Evolutionary conservation across 2,329 filamentous ascomycete genomes (phyloP).

Genomic region (Zarea fungicola): DNA sequence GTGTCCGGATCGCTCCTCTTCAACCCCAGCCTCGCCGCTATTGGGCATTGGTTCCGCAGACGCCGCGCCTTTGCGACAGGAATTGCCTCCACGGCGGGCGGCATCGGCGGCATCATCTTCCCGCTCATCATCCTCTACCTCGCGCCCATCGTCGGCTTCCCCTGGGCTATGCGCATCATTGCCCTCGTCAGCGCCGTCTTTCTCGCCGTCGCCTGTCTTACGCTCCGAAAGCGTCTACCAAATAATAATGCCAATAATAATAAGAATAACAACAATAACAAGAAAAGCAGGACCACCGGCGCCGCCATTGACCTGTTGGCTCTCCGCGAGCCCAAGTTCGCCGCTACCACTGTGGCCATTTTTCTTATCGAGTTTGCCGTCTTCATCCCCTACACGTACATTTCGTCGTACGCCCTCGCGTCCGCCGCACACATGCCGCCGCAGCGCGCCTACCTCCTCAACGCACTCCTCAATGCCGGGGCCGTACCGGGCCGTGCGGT

Average conservation of each 20-base stretch:
- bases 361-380: conserved; percentile 57
- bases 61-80: conserved; percentile 64
- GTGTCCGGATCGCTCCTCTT: conserved; percentile 63
- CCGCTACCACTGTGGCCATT: conserved; percentile 46
- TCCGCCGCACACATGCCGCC: conserved; percentile 46
- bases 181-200: conserved; percentile 22
- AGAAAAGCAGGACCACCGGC: no score
- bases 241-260: conserved; percentile 41
- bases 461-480: conserved; percentile 65
- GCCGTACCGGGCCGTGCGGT: conserved; percentile 62
- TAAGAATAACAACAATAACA: no score
- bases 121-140: conserved; percentile 26
- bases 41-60: conserved; percentile 64
- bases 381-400: conserved; percentile 63
- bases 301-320: conserved; percentile 45
- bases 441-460: conserved; percentile 58
- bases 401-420: conserved; percentile 60
- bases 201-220: conserved; percentile 23
- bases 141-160: conserved; percentile 25
- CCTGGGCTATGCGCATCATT: conserved; percentile 27
- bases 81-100: conserved; percentile 61
- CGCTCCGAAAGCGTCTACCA: conserved; percentile 41
- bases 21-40: conserved; percentile 60
- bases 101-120: conserved; percentile 53
- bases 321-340: conserved; percentile 45